These are phyloP conservation scores for Hyaloscypha bicolor DNA, from an alignment of 495 filamentous ascomycete species.

Conservation along the genomic window DNA sequence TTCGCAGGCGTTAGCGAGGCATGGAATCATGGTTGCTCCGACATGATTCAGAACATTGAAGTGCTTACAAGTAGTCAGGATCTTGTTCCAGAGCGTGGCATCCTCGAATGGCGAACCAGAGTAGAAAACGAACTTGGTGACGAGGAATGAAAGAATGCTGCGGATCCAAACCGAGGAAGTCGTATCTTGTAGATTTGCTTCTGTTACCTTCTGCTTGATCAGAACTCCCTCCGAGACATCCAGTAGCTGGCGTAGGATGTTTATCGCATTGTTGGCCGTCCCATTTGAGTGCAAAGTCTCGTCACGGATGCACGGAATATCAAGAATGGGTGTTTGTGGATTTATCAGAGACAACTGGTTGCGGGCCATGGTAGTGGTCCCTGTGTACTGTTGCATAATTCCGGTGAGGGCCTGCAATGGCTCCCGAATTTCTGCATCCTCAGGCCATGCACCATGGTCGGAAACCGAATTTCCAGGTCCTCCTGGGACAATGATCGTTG, in stretches of 20 bases:
- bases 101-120: constrained; percentile 12
- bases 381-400: neutral
- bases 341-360: neutral
- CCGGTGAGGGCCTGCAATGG: neutral
- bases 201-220: neutral
- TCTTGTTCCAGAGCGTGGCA: neutral
- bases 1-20: neutral
- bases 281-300: neutral
- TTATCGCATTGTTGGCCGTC: neutral
- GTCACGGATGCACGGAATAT: neutral
- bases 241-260: neutral
- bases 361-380: neutral
- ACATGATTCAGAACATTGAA: neutral
- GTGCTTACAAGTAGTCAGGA: neutral
- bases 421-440: neutral
- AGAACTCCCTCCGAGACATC: constrained; percentile 1
- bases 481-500: neutral
- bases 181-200: neutral
- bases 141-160: neutral
- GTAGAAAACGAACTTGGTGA: neutral
- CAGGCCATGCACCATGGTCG: neutral
- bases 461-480: neutral
- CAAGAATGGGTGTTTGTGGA: neutral
- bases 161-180: neutral
- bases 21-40: neutral